Conservation (phyloP, 2,329 filamentous ascomycete genomes). For the Neopestalotiopsis sp. region DNA sequence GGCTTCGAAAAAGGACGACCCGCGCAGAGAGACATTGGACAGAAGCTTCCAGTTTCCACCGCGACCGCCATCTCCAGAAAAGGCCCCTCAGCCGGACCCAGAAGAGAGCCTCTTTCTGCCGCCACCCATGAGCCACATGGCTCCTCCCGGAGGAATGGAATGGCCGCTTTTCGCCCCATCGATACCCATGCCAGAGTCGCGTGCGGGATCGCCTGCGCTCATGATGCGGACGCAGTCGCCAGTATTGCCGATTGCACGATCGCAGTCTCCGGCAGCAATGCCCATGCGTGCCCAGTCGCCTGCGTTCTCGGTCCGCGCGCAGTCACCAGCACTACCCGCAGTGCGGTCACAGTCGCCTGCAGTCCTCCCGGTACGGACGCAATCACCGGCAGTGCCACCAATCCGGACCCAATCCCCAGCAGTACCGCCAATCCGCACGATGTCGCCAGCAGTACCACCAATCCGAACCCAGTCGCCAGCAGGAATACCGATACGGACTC, state of each 20-base stretch:
- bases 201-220: neutral
- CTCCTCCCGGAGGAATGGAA: neutral
- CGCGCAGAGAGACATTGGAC: constrained; percentile 7
- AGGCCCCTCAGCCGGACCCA: neutral
- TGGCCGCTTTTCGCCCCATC: constrained; percentile 2
- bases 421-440: neutral
- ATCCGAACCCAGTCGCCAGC: neutral
- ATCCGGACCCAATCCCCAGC: neutral
- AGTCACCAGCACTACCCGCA: neutral
- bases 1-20: neutral
- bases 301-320: neutral
- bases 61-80: neutral
- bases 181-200: constrained; percentile 1
- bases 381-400: neutral
- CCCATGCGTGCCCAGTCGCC: neutral
- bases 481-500: neutral
- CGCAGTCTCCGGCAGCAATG: neutral
- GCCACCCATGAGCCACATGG: neutral
- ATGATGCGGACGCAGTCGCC: neutral
- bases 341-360: neutral
- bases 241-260: neutral
- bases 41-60: constrained; percentile 10
- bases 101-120: neutral
- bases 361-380: neutral
- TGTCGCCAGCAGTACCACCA: neutral